Evolutionary conservation across 106 monocot species (phyloP), one percentile per base, ranked within the genome.

Genomic region (Vanilla planifolia): DNA sequence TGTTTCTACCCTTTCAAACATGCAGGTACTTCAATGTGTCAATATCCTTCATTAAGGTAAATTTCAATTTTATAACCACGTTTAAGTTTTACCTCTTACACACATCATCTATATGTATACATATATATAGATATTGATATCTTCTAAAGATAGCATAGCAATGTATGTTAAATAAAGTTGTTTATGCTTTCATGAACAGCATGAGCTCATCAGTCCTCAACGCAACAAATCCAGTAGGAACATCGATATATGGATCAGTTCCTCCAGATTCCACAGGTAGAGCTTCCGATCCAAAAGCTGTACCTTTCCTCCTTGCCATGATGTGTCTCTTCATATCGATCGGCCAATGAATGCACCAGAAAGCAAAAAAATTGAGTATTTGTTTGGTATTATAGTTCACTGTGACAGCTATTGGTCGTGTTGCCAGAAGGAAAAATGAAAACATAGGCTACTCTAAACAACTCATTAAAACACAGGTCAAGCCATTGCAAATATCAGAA

Each of bases 11-110:
- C 59, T 14, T 4, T 11, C 32, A 58, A 26, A 33, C 13, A 39
- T 29, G 57, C 69, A 69, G 69, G 69, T 51, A 69, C 60, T 47
- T 61, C 60, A 50, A 27, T 60, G 26, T 69, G 69, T 41, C 69
- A 69, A 24, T 68, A 59, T 60, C 48, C 53, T n/a, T 53, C 53
- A 28, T 16, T 30, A 53, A 53, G 53, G 53, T 53, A 40, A 53
- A 53, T 27, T 50, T 32, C 5, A 30, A 15, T 6, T 53, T 53
- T 30, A 53, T 29, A 28, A 53, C 42, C 6, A 65, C 25, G 9
- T 29, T 32, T 64, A 30, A 14, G n/a, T n/a, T n/a, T n/a, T n/a
- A n/a, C n/a, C n/a, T n/a, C n/a, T n/a, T n/a, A n/a, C n/a, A n/a
- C n/a, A n/a, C n/a, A n/a, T n/a, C n/a, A 23, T 53, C 19, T 21